phyloP scores from a whole-genome alignment of 208 protist genomes.

The Leishmania amazonensis region DNA sequence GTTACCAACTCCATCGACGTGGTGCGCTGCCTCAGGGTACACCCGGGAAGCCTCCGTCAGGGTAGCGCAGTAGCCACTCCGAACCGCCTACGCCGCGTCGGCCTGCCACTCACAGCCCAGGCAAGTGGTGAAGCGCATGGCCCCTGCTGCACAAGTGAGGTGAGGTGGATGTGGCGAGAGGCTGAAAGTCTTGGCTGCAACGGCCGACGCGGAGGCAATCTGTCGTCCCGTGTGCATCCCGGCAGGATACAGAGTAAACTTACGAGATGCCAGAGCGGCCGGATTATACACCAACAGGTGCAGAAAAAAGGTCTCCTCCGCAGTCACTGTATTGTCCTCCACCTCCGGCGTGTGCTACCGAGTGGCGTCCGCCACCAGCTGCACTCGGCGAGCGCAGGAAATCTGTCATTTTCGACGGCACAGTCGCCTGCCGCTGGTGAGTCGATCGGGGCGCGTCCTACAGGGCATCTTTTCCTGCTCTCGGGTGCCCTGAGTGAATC shows the following conservation, averaged over 20 bases:
- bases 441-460: neutral
- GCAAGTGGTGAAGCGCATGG: neutral
- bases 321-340: slow-evolving; percentile 5
- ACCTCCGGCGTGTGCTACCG: neutral
- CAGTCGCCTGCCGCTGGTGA: neutral
- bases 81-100: neutral
- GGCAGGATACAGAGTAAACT: neutral
- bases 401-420: neutral
- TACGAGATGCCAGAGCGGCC: neutral
- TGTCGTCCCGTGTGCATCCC: neutral
- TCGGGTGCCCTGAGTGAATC: slow-evolving; percentile 1
- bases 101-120: neutral
- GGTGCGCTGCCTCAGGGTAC: slow-evolving; percentile 12
- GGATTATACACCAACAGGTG: neutral
- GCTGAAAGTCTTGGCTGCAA: neutral
- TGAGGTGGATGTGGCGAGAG: neutral
- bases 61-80: neutral
- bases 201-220: neutral
- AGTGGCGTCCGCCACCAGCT: neutral
- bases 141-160: neutral
- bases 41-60: neutral
- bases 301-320: slow-evolving; percentile 5
- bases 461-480: slow-evolving; percentile 6
- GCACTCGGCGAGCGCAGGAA: neutral
- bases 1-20: slow-evolving; percentile 24